A percentile compares a stretch with the other conserved stretches of the same genome.
Evolutionary conservation across 1,139 yeast genomes (phyloP).

Genomic region (Sugiyamaella sp.): DNA sequence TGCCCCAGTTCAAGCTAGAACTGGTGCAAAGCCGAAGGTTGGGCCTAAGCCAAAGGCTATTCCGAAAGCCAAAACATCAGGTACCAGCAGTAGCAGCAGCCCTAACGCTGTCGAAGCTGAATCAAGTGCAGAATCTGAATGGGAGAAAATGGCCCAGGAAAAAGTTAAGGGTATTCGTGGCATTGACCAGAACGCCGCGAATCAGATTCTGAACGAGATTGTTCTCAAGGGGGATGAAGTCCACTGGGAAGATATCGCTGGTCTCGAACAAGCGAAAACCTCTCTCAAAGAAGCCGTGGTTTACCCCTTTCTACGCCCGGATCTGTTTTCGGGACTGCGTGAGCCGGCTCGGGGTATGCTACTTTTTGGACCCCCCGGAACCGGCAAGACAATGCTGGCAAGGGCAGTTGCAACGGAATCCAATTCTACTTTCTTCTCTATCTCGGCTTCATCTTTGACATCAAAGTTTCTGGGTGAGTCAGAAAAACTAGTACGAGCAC

Average conservation of each 20-base stretch:
- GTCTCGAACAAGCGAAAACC: slow-evolving; percentile 84
- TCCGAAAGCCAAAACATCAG: not conserved
- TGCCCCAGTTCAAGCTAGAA: slow-evolving; percentile 3
- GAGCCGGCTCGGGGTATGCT: slow-evolving; percentile 98
- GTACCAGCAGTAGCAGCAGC: not conserved
- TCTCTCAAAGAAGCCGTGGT: slow-evolving; percentile 96
- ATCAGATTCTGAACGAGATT: slow-evolving; percentile 86
- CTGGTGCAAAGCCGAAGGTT: slow-evolving; percentile 18
- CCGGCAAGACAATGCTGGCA: slow-evolving; percentile 97
- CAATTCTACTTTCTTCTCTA: slow-evolving; percentile 89
- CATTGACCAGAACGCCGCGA: slow-evolving; percentile 69
- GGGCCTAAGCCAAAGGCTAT: slow-evolving; percentile 18
- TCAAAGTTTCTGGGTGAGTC: slow-evolving; percentile 89
- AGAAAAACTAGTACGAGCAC: slow-evolving; percentile 88
- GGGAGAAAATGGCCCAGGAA: slow-evolving; percentile 37
- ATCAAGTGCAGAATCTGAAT: slow-evolving; percentile 23
- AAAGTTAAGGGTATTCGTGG: slow-evolving; percentile 44
- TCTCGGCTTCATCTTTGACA: slow-evolving; percentile 88
- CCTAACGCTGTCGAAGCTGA: not conserved
- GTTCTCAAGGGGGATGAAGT: slow-evolving; percentile 95
- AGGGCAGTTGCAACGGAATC: slow-evolving; percentile 98
- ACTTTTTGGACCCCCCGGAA: slow-evolving; percentile 97
- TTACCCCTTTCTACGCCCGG: slow-evolving; percentile 93
- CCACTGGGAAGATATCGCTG: slow-evolving; percentile 96
- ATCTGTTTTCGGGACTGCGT: slow-evolving; percentile 83